Evolutionary conservation across 2,329 filamentous ascomycete genomes (phyloP).

Genomic region (Alternaria brassicae): DNA sequence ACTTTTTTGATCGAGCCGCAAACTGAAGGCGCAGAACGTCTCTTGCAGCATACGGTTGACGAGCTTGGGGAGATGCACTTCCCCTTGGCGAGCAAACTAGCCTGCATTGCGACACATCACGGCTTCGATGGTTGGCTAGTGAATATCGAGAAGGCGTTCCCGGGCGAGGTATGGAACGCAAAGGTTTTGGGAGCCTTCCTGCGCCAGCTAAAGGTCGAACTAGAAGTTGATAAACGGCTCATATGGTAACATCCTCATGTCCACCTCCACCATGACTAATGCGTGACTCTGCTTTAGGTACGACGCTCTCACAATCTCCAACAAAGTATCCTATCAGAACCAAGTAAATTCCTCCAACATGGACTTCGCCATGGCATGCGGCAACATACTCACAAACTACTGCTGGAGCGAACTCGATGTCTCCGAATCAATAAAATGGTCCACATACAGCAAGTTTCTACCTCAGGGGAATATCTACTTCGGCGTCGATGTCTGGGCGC

Average conservation of each 20-base stretch:
- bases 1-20: slow-evolving; percentile 56
- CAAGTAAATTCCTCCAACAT: slow-evolving; percentile 51
- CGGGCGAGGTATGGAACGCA: slow-evolving; percentile 40
- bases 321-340: slow-evolving; percentile 56
- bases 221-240: slow-evolving; percentile 41
- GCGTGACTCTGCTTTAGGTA: slow-evolving; percentile 47
- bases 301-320: slow-evolving; percentile 54
- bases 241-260: slow-evolving; percentile 46
- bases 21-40: slow-evolving; percentile 40
- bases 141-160: slow-evolving; percentile 56
- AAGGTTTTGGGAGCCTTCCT: slow-evolving; percentile 49
- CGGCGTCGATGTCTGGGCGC: slow-evolving; percentile 58
- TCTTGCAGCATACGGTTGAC: slow-evolving; percentile 29
- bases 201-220: slow-evolving; percentile 42
- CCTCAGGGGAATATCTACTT: slow-evolving; percentile 44
- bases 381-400: slow-evolving; percentile 56
- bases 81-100: slow-evolving; percentile 49
- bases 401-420: slow-evolving; percentile 49
- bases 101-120: slow-evolving; percentile 49
- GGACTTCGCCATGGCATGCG: slow-evolving; percentile 48
- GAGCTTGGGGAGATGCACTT: slow-evolving; percentile 33
- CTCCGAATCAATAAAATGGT: slow-evolving; percentile 33
- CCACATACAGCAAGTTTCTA: slow-evolving; percentile 32
- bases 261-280: not conserved
- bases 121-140: slow-evolving; percentile 59